Evolutionary conservation across 2,329 filamentous ascomycete species (phyloP), one percentile per base, ranked within the genome.

Genomic region (Xenosphaeropsis pyriputrescens): DNA sequence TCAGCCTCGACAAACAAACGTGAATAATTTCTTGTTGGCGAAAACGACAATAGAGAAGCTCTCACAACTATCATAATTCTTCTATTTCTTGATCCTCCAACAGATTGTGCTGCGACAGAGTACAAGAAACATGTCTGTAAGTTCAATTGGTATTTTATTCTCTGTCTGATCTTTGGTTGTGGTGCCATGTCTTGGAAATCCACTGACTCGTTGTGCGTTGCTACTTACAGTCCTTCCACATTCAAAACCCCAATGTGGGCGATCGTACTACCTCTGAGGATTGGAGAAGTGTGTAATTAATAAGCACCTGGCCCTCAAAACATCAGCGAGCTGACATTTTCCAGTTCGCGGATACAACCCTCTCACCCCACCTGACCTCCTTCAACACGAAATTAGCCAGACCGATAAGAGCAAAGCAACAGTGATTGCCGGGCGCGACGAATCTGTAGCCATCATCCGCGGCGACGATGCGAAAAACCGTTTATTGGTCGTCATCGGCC

Each of bases 261-360:
- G 81, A 88, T 60, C 75, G 74, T 58, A 65, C 66, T 37, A 69
- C 75, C 45, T 74, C 80, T 41, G 84, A 91, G 60, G 83, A 91
- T 57, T 88, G 82, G 75, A 72, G 84, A 66, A 83, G 83, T 89
- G 68, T 47, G 75, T 46, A 40, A 42, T 33, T 40, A 30, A 36
- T 31, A 9, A 36, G 29, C 39, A 17, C 22, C n/a, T 15, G 30
- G 34, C 18, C 19, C 14, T 29, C 33, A 19, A 13, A 33, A 31
- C 8, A 15, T 14, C 19, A 29, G 29, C n/a, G 37, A 34, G 16
- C 43, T 41, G 42, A 51, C 54, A 37, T 51, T 53, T 48, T 22
- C 17, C 45, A 85, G 80, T 86, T 59, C 79, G 81, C 45, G 89
- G 89, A 50, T 89, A 93, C 71, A 94, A 93, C 58, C 89, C 85